phyloP scores from a whole-genome alignment of 306 rosid species.

The Biancaea sappan region DNA sequence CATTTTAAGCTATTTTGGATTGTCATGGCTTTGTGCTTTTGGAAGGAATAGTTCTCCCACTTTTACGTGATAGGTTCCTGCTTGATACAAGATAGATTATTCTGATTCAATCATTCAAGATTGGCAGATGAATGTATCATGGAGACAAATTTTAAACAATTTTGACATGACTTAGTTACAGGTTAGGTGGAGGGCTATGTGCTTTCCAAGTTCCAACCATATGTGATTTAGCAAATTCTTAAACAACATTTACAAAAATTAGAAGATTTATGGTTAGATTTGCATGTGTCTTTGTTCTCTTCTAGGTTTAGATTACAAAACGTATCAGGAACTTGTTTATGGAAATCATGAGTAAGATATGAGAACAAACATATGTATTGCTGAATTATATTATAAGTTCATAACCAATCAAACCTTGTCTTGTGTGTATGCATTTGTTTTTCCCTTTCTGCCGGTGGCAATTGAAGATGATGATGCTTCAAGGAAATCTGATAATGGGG shows the following conservation, averaged over 20 bases:
- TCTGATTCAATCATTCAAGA: no score
- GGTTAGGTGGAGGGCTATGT: background rate
- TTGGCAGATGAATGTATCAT: background rate
- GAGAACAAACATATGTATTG: background rate
- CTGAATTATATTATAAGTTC: background rate
- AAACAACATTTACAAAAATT: background rate
- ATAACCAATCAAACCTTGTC: conserved; percentile 1
- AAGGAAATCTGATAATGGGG: conserved; percentile 71
- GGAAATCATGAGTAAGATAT: conserved; percentile 1
- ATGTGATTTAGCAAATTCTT: no score
- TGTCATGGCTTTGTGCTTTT: background rate
- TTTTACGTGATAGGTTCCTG: no score
- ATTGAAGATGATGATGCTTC: conserved; percentile 78
- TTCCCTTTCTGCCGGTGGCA: conserved; percentile 7
- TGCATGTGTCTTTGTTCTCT: background rate
- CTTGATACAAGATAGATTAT: no score
- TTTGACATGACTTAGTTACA: background rate
- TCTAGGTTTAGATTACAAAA: background rate
- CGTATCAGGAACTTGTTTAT: background rate
- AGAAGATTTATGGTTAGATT: background rate
- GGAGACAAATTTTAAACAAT: background rate
- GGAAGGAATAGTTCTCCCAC: background rate
- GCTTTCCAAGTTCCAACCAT: background rate
- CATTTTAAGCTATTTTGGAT: background rate
- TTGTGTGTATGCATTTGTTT: background rate